phyloP scores from a whole-genome alignment of 495 filamentous ascomycete genomes.

The Lophiostoma macrostomum region DNA sequence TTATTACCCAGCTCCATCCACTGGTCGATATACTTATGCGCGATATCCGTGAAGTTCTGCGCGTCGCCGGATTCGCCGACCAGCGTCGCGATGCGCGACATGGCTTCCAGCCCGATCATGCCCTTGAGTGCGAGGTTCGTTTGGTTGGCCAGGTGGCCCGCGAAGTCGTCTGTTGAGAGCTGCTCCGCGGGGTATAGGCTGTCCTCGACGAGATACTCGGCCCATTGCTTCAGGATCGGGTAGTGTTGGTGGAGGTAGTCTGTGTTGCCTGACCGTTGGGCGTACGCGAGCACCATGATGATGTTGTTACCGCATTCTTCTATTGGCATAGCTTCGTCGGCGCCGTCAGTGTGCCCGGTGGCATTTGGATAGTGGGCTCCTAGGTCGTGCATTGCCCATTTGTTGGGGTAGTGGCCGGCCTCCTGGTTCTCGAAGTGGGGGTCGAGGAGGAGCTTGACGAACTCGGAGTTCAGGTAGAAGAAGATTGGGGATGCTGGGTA shows the following conservation, averaged over 20 bases:
- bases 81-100: slow-evolving; percentile 36
- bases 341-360: slow-evolving; percentile 36
- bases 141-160: slow-evolving; percentile 37
- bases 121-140: slow-evolving; percentile 44
- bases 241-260: slow-evolving; percentile 45
- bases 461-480: slow-evolving; percentile 37
- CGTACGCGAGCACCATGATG: slow-evolving; percentile 49
- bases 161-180: slow-evolving; percentile 42
- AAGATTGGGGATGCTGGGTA: slow-evolving; percentile 39
- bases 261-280: slow-evolving; percentile 44
- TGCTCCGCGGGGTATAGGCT: slow-evolving; percentile 38
- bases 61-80: slow-evolving; percentile 34
- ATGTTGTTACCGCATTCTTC: slow-evolving; percentile 44
- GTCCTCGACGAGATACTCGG: slow-evolving; percentile 36
- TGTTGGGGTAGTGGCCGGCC: slow-evolving; percentile 34
- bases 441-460: slow-evolving; percentile 34
- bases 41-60: slow-evolving; percentile 34
- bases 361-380: slow-evolving; percentile 40
- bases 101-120: slow-evolving; percentile 42
- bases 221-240: slow-evolving; percentile 39
- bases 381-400: slow-evolving; percentile 39
- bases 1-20: slow-evolving; percentile 37
- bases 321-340: slow-evolving; percentile 38
- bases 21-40: slow-evolving; percentile 38
- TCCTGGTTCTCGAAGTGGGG: slow-evolving; percentile 40